Evolutionary conservation across 75 land plant genomes (phyloP).

Genomic region (Pseudotsuga menziesii): DNA sequence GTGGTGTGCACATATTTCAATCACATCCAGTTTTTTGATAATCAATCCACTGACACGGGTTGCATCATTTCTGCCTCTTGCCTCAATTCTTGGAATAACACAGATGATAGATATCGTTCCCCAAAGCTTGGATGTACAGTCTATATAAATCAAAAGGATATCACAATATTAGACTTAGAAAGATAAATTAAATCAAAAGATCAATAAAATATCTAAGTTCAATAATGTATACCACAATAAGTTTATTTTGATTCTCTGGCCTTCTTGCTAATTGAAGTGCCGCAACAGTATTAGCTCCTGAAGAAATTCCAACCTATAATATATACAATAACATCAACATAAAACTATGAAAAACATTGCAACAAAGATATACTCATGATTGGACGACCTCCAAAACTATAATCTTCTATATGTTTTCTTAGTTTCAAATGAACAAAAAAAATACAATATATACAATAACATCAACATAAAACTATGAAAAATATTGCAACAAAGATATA

Average conservation of each 20-base stretch:
- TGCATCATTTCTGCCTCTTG: constrained; percentile 66
- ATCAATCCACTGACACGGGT: constrained; percentile 7
- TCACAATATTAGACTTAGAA: background rate
- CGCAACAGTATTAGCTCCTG: constrained; percentile 82
- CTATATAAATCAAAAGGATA: constrained; percentile 18
- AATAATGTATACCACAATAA: constrained; percentile 56
- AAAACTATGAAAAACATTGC: too few relatives aligned
- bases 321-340: too few relatives aligned
- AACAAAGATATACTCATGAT: background rate
- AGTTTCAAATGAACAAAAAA: background rate
- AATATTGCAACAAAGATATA: background rate
- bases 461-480: background rate
- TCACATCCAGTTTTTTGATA: too few relatives aligned
- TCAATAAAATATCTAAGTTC: too few relatives aligned
- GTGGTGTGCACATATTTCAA: too few relatives aligned
- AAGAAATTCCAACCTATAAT: constrained; percentile 73
- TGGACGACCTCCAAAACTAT: background rate
- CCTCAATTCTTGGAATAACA: constrained; percentile 65
- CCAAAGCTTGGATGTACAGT: constrained; percentile 78
- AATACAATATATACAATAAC: background rate
- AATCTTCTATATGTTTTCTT: background rate
- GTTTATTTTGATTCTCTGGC: constrained; percentile 81
- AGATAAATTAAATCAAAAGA: too few relatives aligned
- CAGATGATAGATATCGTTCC: constrained; percentile 70
- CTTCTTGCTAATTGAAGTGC: constrained; percentile 60